Base-by-base conservation (phyloP, 139 green algal genomes). In the Deuterostichococcus epilithicus region DNA sequence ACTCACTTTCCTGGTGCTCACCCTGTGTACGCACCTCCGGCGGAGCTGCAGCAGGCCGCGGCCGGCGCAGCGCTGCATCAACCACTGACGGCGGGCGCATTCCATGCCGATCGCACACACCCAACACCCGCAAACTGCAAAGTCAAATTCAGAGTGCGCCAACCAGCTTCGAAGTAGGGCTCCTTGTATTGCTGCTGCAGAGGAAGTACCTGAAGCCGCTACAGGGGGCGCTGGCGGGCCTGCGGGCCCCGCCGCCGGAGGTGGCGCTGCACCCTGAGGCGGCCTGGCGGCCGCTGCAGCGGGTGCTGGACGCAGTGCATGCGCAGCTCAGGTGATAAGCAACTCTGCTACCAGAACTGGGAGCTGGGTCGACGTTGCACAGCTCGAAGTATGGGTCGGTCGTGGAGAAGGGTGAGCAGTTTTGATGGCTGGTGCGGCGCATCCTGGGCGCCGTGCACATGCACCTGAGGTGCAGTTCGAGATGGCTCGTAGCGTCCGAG, bases 271-370 rank as follows among this genome's bases (percentile, higher is more conserved):
- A 63, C 23, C 76, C 45, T 2, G 76, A 60, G 34, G 15, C 42
- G 44, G 76, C 60, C 6, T 90, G 85, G 87, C 72, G 70, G 23
- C 81, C 76, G 10, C 60, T 92, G 30, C 89, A 89, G 73, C 66
- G 59, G 42, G 71, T 86, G 33, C 74, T 82, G 66, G 77, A 82
- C 36, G 74, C 80, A 32, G 70, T 88, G n/a, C 67, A 72, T 0
- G 72, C 78, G 71, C 68, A 78, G 52, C 73, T 88, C 28, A 76
- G 75, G 69, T 78, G 37, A 69, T 45, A 23, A 42, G 32, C n/a
- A n/a, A n/a, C n/a, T n/a, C n/a, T n/a, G n/a, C n/a, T n/a, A n/a
- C n/a, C n/a, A n/a, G n/a, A n/a, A n/a, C n/a, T n/a, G n/a, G n/a
- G n/a, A n/a, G n/a, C n/a, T n/a, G n/a, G n/a, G n/a, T n/a, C n/a